Conservation (phyloP, 1,284 basidiomycete genomes). For the Ustilago curta region DNA sequence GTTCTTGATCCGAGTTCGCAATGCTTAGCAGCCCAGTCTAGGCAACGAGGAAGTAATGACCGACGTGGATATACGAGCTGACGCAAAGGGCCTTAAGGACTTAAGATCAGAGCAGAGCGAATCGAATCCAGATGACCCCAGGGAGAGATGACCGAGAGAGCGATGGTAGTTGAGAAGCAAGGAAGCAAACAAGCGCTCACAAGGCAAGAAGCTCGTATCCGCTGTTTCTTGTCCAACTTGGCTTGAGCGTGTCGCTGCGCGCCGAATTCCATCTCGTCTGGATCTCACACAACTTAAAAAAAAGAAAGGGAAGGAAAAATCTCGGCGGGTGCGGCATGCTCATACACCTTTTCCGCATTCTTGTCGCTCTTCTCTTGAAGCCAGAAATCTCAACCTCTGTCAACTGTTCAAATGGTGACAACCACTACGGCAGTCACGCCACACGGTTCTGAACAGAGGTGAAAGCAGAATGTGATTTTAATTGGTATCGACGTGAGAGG, state of each 20-base stretch:
- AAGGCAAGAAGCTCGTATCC: no score
- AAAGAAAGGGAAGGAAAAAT: no score
- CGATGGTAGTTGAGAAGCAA: not conserved
- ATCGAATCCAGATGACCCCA: not conserved
- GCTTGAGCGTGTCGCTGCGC: no score
- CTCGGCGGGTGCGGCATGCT: no score
- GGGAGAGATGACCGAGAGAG: not conserved
- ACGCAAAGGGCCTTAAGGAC: not conserved
- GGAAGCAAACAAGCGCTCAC: no score
- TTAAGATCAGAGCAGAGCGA: not conserved
- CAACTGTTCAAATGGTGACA: not conserved
- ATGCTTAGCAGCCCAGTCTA: not conserved
- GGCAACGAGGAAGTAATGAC: not conserved
- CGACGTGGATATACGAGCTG: not conserved
- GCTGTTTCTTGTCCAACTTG: no score
- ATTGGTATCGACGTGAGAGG: constrained; percentile 35
- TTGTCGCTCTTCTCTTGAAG: no score
- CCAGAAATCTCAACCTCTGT: no score
- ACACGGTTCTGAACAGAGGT: no score
- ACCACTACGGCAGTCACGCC: not conserved
- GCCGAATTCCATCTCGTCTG: no score
- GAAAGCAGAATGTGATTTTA: constrained; percentile 11
- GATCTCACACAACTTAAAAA: no score
- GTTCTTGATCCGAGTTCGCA: not conserved
- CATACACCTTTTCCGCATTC: no score